Base-by-base conservation (phyloP, 2,329 filamentous ascomycete species). In the Calonectria pauciramosa region DNA sequence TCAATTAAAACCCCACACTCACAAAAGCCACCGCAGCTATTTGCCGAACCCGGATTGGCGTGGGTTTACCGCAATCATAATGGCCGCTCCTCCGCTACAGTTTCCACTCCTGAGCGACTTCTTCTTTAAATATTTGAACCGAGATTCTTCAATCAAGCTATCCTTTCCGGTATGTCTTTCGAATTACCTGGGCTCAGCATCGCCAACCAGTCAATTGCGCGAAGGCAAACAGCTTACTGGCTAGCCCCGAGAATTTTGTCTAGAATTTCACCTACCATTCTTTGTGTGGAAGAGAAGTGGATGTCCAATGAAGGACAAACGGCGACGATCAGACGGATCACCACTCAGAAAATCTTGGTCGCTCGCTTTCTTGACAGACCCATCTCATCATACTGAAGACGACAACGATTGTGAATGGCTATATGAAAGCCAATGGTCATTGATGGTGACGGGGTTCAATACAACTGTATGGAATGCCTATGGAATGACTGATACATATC, bases 381-480 rank as follows among this genome's bases (percentile, higher is more conserved):
- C 54, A 6, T 1, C 20, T 3, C 20, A 23, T 8, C 4, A 59
- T n/a, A 11, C 54, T 0, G 11, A 38, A 3, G 20, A 59, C 4
- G 4, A 23, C 13, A 6, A 23, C 20, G 32, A 16, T 2, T 6
- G 11, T 3, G 32, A n/a, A 9, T 71, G n/a, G 14, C 23, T 71
- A 20, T 30, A 71, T 60, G 69, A 71, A 28, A 28, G 59, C 23
- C 69, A 71, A 28, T 71, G 69, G 60, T 71, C 69, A 9, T 66
- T 49, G 26, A 28, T 66, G 18, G 36, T 59, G n/a, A 36, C 60
- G 11, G 69, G 69, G 5, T 66, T 38, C 32, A 49, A 41, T 49
- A 66, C 28, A 2, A 16, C n/a, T 1, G 28, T 51, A 4, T 71
- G 65, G 70, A 64, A 8, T 47, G 65, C 14, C 4, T 68, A 72